Base-by-base conservation (phyloP, 352 stramenopile genomes). In the Globisporangium radiosum region DNA sequence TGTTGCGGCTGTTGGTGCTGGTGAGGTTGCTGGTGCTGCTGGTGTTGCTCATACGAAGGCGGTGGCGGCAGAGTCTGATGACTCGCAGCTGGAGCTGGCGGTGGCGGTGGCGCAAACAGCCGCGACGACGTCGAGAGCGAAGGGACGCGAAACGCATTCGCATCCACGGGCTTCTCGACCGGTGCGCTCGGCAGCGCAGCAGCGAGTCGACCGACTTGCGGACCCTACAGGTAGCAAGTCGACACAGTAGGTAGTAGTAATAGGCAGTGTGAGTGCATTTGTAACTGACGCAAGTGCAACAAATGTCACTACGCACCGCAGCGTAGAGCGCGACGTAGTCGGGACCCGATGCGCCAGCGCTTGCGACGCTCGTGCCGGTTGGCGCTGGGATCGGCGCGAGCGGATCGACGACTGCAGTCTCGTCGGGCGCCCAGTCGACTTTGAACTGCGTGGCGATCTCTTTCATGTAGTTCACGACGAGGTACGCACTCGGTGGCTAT, bases 391-490 rank as follows among this genome's bases (percentile, higher is more conserved):
- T 98, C 9, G 92, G 88, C 40, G 83, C 84, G 6, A 95, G 65
- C 15, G 83, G 82, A 59, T 97, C 83, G 6, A 75, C 63, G 61
- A 96, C 85, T 55, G 75, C 70, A 0, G 69, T 59, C 63, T 96
- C 81, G 14, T 90, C 75, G 4, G 90, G 90, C 38, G 95, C 90
- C 92, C 94, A 99, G 50, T 95, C 70, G n/a, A 99, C 88, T 11
- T 97, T 88, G 67, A 96, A 97, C 64, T 98, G 86, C 59, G 97
- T 96, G 7, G 92, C 91, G 68, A 98, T 98, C 64, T 95, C 90
- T 51, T 98, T 97, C 76, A 99, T 88, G 78, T 98, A 98, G 25
- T 94, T 97, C 37, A 98, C 86, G 17, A 98, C 94, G 8, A 98
- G 63, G 56, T 96, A 98, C 7, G 92, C 93, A 50, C 88, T 95